phyloP scores from a whole-genome alignment of 441 rosid species.

The Euphorbia neoarborescens region DNA sequence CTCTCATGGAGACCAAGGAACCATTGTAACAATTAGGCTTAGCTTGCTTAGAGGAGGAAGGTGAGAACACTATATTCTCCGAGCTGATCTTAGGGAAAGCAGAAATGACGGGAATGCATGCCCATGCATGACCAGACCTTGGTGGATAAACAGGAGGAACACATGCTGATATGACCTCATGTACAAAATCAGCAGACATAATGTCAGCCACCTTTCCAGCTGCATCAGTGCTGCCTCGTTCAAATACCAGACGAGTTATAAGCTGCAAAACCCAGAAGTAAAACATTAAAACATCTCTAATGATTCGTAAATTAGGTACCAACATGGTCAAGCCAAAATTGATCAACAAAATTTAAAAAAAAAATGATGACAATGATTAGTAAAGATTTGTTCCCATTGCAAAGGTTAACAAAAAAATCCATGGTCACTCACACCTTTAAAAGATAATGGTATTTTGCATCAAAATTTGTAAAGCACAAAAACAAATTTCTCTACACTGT shows the following conservation, averaged over 20 bases:
- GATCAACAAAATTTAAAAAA: neutral
- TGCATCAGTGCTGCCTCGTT: conserved; percentile 92
- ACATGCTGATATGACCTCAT: conserved; percentile 95
- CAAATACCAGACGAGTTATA: conserved; percentile 92
- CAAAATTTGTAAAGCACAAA: neutral
- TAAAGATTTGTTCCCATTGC: neutral
- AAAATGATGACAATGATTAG: neutral
- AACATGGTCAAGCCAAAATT: neutral
- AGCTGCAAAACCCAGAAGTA: conserved; percentile 48
- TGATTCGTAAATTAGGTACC: neutral
- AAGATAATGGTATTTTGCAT: neutral
- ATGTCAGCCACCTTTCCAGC: conserved; percentile 94
- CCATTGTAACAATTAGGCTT: conserved; percentile 65
- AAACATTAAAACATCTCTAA: conserved; percentile 19
- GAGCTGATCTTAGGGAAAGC: conserved; percentile 39
- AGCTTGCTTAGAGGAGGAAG: conserved; percentile 62
- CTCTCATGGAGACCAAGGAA: conserved; percentile 63
- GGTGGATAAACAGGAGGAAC: conserved; percentile 99
- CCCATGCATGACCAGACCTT: conserved; percentile 95
- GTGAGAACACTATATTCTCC: conserved; percentile 61
- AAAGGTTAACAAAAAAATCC: no score
- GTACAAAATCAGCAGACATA: conserved; percentile 97
- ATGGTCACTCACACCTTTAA: neutral
- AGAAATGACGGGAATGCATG: conserved; percentile 81
- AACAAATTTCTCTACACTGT: conserved; percentile 2